Evolutionary conservation across 2,329 filamentous ascomycete species (phyloP), one percentile per base, ranked within the genome.

Genomic region (Colletotrichum sp.): DNA sequence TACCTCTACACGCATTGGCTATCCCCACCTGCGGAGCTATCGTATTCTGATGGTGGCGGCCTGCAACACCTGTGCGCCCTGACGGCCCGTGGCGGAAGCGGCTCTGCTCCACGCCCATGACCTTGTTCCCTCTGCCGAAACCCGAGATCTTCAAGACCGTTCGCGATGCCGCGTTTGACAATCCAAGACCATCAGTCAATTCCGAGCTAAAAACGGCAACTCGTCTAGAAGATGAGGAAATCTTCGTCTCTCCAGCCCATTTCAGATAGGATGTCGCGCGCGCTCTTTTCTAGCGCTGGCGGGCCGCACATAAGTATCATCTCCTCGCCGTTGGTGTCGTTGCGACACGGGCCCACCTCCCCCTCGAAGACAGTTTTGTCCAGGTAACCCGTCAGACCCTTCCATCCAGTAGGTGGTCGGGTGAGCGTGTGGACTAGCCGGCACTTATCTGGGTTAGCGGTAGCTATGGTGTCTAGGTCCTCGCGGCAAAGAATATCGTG

Each of bases 241-340:
- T 96, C 92, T 16, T 93, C 90, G 77, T 95, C 93, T 11, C 83
- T 87, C 94, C 95, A 98, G 0, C 95, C 95, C 83, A 93, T 86
- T 15, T 87, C 89, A 16, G 75, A 76, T 30, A 90, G 83, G 30
- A 90, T 89, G 62, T 86, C 82, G 78, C 90, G 89, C 6, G 91
- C 92, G 73, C 88, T 91, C 80, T 92, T 93, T 85, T 98, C 95
- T 87, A 98, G 87, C 5, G 93, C 86, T 79, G 90, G 91, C 0
- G 96, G 96, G 3, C 96, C 96, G 85, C 96, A 98, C 19, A 98
- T 88, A 74, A 98, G 84, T 16, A 95, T 92, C 87, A 98, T 83
- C 15, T 90, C 88, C 76, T 90, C 89, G 1, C 86, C 87, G 78
- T 82, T 81, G 61, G 69, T 78, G 13, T 76, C 78, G 62, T 59